Percentiles rank a stretch among this genome's conserved stretches.
phyloP scores from a whole-genome alignment of 1,139 yeast species.

The Candida glucosophila region DNA sequence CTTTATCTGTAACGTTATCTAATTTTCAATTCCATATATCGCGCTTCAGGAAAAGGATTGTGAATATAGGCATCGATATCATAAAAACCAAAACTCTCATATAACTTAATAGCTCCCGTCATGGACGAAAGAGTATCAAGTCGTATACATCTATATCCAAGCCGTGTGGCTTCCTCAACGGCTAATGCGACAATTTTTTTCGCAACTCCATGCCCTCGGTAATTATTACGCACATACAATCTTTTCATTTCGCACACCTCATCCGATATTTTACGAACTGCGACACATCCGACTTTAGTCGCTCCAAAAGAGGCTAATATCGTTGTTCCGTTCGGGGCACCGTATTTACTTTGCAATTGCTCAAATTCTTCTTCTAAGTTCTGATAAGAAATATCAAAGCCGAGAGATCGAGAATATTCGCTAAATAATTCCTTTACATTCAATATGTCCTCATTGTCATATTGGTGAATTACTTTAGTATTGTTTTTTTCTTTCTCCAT shows the following conservation, averaged over 20 bases:
- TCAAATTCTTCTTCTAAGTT: background rate
- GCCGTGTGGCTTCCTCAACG: background rate
- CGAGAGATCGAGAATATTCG: background rate
- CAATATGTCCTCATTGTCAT: slow-evolving; percentile 1
- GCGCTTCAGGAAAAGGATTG: background rate
- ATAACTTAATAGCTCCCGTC: background rate
- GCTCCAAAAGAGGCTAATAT: background rate
- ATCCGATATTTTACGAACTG: slow-evolving; percentile 1
- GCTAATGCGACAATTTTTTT: background rate
- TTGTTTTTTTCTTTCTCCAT: too few species aligned
- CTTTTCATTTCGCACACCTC: slow-evolving; percentile 1
- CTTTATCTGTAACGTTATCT: too few species aligned
- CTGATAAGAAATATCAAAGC: background rate
- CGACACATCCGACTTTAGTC: background rate
- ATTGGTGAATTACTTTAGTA: too few species aligned
- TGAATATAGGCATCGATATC: background rate
- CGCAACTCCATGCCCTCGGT: background rate
- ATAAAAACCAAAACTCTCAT: background rate
- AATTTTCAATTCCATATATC: background rate
- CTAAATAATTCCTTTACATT: background rate
- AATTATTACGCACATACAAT: background rate
- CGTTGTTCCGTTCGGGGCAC: background rate
- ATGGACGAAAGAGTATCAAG: slow-evolving; percentile 1
- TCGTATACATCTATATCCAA: background rate
- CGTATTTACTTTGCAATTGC: background rate